Evolutionary conservation across 495 filamentous ascomycete species (phyloP), one percentile per base, ranked within the genome.

Genomic region (Tuber microsphaerosporum): DNA sequence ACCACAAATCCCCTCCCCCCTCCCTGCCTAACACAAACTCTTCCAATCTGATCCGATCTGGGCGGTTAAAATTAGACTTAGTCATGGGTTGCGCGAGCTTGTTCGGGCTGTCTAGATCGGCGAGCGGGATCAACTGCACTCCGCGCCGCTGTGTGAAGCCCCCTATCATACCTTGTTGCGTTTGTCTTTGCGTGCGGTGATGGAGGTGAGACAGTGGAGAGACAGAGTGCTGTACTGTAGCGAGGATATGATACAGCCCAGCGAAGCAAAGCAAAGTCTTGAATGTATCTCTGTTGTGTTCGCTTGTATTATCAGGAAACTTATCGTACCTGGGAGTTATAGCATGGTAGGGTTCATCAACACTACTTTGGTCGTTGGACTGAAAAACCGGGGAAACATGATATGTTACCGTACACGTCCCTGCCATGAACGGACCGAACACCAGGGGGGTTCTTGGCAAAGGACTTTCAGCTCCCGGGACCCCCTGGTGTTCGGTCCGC

Each of bases 51-150:
- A 56, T 56, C 48, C 8, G 48, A 9, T 65, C 26, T 65, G 26
- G 56, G 56, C 26, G 56, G 56, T 65, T 65, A 65, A 65, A 65
- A 65, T 65, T 65, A 65, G 56, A 65, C 56, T 65, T 65, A 34
- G 56, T 34, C 31, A 65, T 65, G 26, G 19, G 56, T 65, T 31
- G 26, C 56, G 6, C 26, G 56, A 34, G 56, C 56, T 16, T 26
- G 22, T 61, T 61, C 51, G 51, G 51, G 48, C n/a, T 12, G n/a
- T 56, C 48, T 16, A 9, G 56, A 65, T 34, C 14, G 12, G 26
- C 14, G 56, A 12, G 14, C 14, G n/a, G 26, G 56, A 65, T 65
- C 56, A 65, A 65, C 12, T 65, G 56, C 6, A 31, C 26, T 4
- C 56, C 10, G 51, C 22, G n/a, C 51, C 51, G 10, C 51, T n/a